Percentiles rank a stretch among this genome's conserved stretches.
phyloP scores from a whole-genome alignment of 2,329 filamentous ascomycete species.

The Aspergillus spinulosporus region DNA sequence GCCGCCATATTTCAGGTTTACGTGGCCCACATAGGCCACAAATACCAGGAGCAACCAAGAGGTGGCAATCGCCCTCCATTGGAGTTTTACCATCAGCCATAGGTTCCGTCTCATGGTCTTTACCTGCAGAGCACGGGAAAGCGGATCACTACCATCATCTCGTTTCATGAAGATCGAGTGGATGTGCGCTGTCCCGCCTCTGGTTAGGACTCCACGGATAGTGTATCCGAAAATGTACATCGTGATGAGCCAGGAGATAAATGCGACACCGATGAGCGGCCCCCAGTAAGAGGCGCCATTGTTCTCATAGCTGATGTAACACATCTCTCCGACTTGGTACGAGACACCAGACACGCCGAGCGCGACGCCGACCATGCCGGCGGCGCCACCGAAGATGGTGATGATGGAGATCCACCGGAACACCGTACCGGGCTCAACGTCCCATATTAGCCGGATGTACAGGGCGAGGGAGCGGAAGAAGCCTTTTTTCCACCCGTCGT shows the following conservation, averaged over 20 bases:
- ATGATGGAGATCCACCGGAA: conserved; percentile 5
- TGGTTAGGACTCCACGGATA: conserved; percentile 6
- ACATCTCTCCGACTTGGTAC: conserved; percentile 13
- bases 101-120: background rate
- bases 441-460: conserved; percentile 14
- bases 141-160: background rate
- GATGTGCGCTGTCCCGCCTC: background rate
- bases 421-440: conserved; percentile 1
- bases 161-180: conserved; percentile 10
- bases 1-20: background rate
- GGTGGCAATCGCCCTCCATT: conserved; percentile 9
- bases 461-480: conserved; percentile 12
- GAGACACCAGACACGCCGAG: conserved; percentile 14
- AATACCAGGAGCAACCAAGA: background rate
- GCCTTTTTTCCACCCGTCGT: background rate
- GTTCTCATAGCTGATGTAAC: conserved; percentile 7
- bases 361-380: conserved; percentile 4
- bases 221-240: conserved; percentile 7
- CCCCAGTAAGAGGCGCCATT: conserved; percentile 12
- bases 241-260: conserved; percentile 2
- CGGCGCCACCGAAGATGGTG: conserved; percentile 11
- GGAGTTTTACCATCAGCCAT: conserved; percentile 4
- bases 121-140: background rate
- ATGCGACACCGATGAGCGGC: conserved; percentile 6
- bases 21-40: conserved; percentile 6